Percentiles rank a stretch among this genome's conserved stretches.
Evolutionary conservation across 2,329 filamentous ascomycete species (phyloP).

Genomic region (Dothiorella sarmentorum): DNA sequence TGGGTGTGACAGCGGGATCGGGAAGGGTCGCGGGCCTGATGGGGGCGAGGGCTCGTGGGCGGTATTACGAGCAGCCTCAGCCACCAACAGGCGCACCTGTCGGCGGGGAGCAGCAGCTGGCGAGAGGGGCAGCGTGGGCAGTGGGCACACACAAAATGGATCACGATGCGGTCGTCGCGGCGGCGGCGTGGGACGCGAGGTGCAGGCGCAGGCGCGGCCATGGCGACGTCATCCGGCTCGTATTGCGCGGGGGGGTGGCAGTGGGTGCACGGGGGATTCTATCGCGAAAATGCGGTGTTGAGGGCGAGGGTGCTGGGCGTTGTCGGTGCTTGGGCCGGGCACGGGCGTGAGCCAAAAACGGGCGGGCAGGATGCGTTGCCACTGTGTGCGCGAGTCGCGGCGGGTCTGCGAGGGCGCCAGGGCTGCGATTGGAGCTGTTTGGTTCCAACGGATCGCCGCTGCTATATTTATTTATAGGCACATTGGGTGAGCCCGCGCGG

Average conservation of each 20-base stretch:
- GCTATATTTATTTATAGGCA: slow-evolving; percentile 11
- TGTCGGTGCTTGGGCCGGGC: slow-evolving; percentile 1
- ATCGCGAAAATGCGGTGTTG: slow-evolving; percentile 12
- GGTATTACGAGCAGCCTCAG: slow-evolving; percentile 4
- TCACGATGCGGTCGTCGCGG: slow-evolving; percentile 10
- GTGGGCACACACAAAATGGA: slow-evolving; percentile 10
- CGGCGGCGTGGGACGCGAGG: slow-evolving; percentile 1
- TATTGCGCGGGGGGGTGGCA: slow-evolving; percentile 9
- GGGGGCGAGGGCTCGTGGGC: neutral
- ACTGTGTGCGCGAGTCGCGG: slow-evolving; percentile 8
- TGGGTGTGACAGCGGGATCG: neutral
- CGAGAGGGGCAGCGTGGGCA: neutral
- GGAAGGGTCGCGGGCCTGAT: neutral
- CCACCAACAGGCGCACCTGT: slow-evolving; percentile 3
- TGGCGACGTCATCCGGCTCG: slow-evolving; percentile 10
- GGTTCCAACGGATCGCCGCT: slow-evolving; percentile 14
- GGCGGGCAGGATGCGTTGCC: slow-evolving; percentile 15
- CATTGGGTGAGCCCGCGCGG: neutral
- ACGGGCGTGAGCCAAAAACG: slow-evolving; percentile 4
- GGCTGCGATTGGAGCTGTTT: slow-evolving; percentile 12
- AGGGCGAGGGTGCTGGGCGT: neutral
- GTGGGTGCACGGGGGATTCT: no score
- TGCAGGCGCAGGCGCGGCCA: neutral
- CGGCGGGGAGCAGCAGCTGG: neutral
- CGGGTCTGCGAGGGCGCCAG: neutral